Base-by-base conservation (phyloP, 371 early-diverging fungal species). In the Blastocladiella emersonii region DNA sequence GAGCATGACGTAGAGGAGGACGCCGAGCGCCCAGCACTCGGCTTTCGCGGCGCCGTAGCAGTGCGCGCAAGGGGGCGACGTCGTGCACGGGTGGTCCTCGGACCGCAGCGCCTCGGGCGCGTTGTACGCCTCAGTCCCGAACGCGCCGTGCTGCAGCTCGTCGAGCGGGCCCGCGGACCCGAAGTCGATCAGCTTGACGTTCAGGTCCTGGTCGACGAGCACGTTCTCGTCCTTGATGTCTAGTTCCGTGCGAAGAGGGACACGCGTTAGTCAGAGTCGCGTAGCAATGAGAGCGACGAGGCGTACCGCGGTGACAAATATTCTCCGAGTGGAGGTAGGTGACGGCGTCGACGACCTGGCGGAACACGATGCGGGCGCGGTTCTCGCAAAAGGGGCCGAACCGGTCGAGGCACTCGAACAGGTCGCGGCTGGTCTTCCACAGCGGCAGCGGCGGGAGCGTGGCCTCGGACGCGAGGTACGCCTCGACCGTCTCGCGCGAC, bases 1-100 rank as follows among this genome's bases (percentile, higher is more conserved):
- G 71, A 85, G 71, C 77, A 85, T 80, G 1, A 82, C 76, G 69
- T 81, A 87, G 32, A 87, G 64, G 15, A 80, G 63, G 64, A 86
- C 76, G 8, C 83, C 83, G 69, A 81, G 68, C 0, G 80, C 77
- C 82, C 82, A 83, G 36, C 79, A 74, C 63, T 83, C 84, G 2
- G 76, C 72, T 63, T 77, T 74, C 41, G 74, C 74, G 30, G 80
- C 82, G 56, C 73, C 68, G 67, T 83, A 83, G 5, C 73, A 77
- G 17, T 71, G 72, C 15, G 79, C 79, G 15, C 73, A 74, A 19
- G 82, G 73, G 6, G 48, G 48, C 8, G 48, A 19, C 25, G 48
- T n/a, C n/a, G 48, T 19, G 53, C 53, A 51, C 53, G 53, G 53
- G 30, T 30, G 27, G 53, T 23, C 21, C 30, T 25, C 27, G 53